A percentile compares a stretch with the other conserved stretches of the same genome.
Evolutionary conservation across 164 flowering plant species (phyloP).

Genomic region (Akebia trifoliata): DNA sequence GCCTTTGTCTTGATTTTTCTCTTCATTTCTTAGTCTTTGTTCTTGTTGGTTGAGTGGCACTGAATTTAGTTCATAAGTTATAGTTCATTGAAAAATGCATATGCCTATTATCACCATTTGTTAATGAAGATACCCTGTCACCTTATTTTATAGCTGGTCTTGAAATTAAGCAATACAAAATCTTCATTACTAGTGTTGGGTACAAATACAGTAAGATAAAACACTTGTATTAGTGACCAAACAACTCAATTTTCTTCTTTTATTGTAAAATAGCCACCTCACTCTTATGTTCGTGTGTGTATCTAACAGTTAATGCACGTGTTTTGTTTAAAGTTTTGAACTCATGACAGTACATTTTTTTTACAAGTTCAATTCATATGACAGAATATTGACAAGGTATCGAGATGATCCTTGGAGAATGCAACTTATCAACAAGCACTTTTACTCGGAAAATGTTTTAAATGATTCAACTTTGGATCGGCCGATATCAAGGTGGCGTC

Average conservation of each 20-base stretch:
- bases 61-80: too few relatives aligned
- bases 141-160: too few relatives aligned
- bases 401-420: conserved; percentile 38
- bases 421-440: conserved; percentile 46
- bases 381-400: conserved; percentile 54
- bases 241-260: too few relatives aligned
- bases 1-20: not conserved
- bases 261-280: not conserved
- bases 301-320: not conserved
- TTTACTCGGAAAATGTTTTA: conserved; percentile 56
- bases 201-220: too few relatives aligned
- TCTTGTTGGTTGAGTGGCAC: not conserved
- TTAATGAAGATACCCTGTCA: too few relatives aligned
- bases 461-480: conserved; percentile 46
- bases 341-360: not conserved
- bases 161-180: too few relatives aligned
- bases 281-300: not conserved
- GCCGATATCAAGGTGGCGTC: conserved; percentile 53
- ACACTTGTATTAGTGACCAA: not conserved
- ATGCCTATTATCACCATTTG: not conserved
- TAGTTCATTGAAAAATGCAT: not conserved
- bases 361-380: conserved; percentile 4
- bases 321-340: not conserved
- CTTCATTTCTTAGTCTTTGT: not conserved
- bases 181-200: too few relatives aligned